Percentiles rank a stretch among this genome's conserved stretches.
Evolutionary conservation across 1,139 yeast species (phyloP).

Genomic region (Pichiaceae sp.): DNA sequence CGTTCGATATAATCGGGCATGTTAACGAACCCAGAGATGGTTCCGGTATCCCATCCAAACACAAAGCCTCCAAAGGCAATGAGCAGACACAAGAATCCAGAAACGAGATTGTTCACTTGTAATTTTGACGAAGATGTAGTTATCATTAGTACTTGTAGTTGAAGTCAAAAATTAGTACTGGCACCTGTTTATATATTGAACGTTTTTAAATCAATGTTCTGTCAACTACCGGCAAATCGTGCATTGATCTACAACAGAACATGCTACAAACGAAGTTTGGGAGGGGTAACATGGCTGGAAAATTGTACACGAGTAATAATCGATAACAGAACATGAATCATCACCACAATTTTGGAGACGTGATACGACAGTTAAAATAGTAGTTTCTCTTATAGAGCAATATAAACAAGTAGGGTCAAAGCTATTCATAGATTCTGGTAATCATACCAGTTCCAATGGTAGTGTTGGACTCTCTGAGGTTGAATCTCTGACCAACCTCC

Average conservation of each 20-base stretch:
- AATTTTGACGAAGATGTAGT: neutral
- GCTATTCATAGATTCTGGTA: conserved; percentile 79
- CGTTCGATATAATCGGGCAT: conserved; percentile 53
- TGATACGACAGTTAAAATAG: no score
- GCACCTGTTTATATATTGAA: no score
- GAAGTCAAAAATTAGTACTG: no score
- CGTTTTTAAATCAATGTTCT: no score
- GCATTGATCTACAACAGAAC: no score
- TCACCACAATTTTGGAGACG: no score
- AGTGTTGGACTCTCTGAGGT: conserved; percentile 99
- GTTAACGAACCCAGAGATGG: conserved; percentile 69
- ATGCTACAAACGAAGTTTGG: no score
- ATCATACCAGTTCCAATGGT: conserved; percentile 98
- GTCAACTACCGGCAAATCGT: no score
- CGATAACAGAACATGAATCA: no score
- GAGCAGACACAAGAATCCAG: conserved; percentile 30
- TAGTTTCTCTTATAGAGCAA: no score
- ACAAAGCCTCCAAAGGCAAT: conserved; percentile 66
- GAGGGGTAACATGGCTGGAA: no score
- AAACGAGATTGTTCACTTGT: conserved; percentile 1
- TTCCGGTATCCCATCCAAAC: conserved; percentile 75
- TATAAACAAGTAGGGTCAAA: conserved; percentile 1
- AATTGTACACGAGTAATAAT: no score
- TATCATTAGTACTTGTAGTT: neutral
- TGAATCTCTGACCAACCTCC: conserved; percentile 96